Percentiles rank a stretch among this genome's conserved stretches.
Evolutionary conservation across 2,329 filamentous ascomycete genomes (phyloP).

Genomic region (Ophiostoma fasciatum): DNA sequence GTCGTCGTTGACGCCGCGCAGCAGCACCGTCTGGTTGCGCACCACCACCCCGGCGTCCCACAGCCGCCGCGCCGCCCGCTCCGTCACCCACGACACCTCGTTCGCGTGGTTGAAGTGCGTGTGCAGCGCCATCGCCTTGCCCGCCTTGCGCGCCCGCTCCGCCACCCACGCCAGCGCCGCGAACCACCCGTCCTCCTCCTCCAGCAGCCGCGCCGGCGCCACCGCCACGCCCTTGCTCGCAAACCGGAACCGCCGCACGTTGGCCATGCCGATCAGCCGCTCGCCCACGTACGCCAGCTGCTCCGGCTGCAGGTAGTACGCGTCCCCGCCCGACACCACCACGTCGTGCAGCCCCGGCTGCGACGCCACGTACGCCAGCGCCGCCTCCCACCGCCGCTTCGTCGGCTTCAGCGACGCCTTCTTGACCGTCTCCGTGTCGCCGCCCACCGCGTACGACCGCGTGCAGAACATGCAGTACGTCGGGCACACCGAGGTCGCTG

Average conservation of each 20-base stretch:
- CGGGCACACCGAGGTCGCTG: conserved; percentile 44
- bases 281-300: conserved; percentile 39
- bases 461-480: conserved; percentile 51
- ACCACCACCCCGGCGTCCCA: conserved; percentile 37
- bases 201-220: conserved; percentile 37
- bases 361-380: conserved; percentile 40
- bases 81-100: conserved; percentile 46
- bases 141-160: conserved; percentile 32
- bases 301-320: conserved; percentile 39
- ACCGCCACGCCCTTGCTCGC: conserved; percentile 49
- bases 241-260: conserved; percentile 44
- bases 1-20: conserved; percentile 44
- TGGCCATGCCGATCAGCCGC: conserved; percentile 38
- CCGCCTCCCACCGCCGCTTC: conserved; percentile 33
- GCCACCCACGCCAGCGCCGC: conserved; percentile 35
- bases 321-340: conserved; percentile 48
- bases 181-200: conserved; percentile 37
- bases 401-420: conserved; percentile 28
- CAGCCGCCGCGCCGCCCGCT: conserved; percentile 33
- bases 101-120: conserved; percentile 51
- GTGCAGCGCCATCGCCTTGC: conserved; percentile 47
- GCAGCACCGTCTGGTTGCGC: conserved; percentile 44
- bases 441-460: conserved; percentile 42
- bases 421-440: conserved; percentile 34
- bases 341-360: conserved; percentile 38